Evolutionary conservation across 139 green algal genomes (phyloP), one percentile per base, ranked within the genome.

Genomic region (Asterochloris erici): DNA sequence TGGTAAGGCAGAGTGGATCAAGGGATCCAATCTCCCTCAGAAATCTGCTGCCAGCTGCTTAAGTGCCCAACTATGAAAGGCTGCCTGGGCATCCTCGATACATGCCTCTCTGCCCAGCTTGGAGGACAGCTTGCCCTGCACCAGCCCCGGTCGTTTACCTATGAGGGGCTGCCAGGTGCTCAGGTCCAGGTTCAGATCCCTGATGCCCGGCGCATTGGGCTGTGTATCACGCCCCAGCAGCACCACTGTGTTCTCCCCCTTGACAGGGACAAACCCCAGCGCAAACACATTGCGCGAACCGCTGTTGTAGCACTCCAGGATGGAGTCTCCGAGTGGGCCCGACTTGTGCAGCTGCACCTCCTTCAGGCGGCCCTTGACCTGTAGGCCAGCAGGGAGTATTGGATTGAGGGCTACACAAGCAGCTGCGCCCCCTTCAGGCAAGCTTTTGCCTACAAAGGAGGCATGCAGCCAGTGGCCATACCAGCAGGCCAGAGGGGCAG

Each of bases 231-330:
- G 91, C 15, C 90, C 93, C 74, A 99, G 90, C 84, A 99, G 92
- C 83, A 99, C 96, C 62, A 99, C 95, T 26, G 92, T 95, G 86
- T 93, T 94, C 63, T 98, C 93, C 27, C 87, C 73, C 28, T 91
- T 91, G 2, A 97, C 92, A 12, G 95, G 92, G 76, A 99, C 94
- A 90, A 98, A 99, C 21, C 97, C 97, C 27, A 99, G 91, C 70
- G 93, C 90, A 88, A 99, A 99, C 10, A 97, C 89, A 88, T 99
- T 99, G 71, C 94, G 89, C 23, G 82, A 92, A 70, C 94, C 96
- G 63, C 87, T 94, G 79, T 93, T 91, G 87, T 99, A 99, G 91
- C 97, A 99, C 90, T 99, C 97, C 24, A 99, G 90, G 74, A 98
- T 86, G 10, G 94, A 94, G 14, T 99, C 95, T 0, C 96, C 97